phyloP scores from a whole-genome alignment of 2,329 filamentous ascomycete species.

The Cryoendolithus antarcticus region DNA sequence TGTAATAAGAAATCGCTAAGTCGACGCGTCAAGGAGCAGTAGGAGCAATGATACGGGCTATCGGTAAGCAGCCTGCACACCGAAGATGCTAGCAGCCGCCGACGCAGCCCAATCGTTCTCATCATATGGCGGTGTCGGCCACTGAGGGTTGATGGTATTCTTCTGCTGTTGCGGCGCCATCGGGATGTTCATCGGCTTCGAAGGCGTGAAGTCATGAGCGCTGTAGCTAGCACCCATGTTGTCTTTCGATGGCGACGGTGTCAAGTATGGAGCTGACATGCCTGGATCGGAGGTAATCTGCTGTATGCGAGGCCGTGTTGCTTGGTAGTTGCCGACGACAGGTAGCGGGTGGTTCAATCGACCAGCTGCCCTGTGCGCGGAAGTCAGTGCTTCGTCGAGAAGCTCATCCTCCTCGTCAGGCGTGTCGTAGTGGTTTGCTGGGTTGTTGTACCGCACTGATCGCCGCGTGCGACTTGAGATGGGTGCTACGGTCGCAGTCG shows the following conservation, averaged over 20 bases:
- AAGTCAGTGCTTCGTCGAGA: slow-evolving; percentile 73
- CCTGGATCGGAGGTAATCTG: slow-evolving; percentile 54
- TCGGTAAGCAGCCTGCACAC: slow-evolving; percentile 44
- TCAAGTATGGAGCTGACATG: slow-evolving; percentile 44
- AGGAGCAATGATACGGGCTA: slow-evolving; percentile 3
- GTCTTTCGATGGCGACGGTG: slow-evolving; percentile 69
- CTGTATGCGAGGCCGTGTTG: slow-evolving; percentile 17
- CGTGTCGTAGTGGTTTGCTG: slow-evolving; percentile 77
- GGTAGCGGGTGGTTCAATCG: slow-evolving; percentile 7
- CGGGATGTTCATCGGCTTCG: slow-evolving; percentile 59
- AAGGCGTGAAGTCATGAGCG: slow-evolving; percentile 48
- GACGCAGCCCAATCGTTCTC: slow-evolving; percentile 84
- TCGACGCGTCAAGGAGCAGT: too few species aligned
- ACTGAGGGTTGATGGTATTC: slow-evolving; percentile 50
- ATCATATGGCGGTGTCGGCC: slow-evolving; percentile 92
- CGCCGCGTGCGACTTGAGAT: slow-evolving; percentile 70
- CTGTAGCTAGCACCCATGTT: slow-evolving; percentile 65
- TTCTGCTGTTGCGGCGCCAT: slow-evolving; percentile 43
- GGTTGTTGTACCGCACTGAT: slow-evolving; percentile 59
- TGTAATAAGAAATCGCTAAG: too few species aligned
- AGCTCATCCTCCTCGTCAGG: slow-evolving; percentile 95
- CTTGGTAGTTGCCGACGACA: not conserved
- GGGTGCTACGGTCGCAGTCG: slow-evolving; percentile 37
- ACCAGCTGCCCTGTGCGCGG: slow-evolving; percentile 41
- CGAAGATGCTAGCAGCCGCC: slow-evolving; percentile 70